Conservation (phyloP, 495 filamentous ascomycete species). For the Chaetomium cochliodes region DNA sequence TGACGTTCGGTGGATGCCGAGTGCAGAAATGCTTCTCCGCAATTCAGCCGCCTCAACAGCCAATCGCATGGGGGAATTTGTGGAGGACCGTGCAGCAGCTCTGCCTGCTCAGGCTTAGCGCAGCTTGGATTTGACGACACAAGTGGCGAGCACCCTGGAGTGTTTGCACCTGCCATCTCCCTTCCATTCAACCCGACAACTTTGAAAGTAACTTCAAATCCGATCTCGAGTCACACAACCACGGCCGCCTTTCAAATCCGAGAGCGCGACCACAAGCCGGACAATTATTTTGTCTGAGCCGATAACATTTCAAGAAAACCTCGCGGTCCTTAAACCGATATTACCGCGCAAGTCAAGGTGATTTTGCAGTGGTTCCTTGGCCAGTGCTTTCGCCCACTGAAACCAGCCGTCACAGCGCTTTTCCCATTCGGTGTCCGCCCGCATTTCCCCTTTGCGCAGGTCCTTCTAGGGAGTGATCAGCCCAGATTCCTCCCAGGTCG, state of each 20-base stretch:
- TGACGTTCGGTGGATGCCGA: background rate
- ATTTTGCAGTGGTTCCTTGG: no score
- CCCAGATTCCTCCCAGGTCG: slow-evolving; percentile 38
- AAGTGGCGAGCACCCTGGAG: slow-evolving; percentile 14
- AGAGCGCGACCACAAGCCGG: background rate
- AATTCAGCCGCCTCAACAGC: background rate
- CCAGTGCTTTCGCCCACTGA: background rate
- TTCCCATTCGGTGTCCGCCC: slow-evolving; percentile 27
- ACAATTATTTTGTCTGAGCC: background rate
- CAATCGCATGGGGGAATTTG: background rate
- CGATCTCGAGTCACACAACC: slow-evolving; percentile 4
- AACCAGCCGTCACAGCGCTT: slow-evolving; percentile 19
- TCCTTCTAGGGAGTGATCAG: slow-evolving; percentile 29
- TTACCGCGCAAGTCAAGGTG: background rate
- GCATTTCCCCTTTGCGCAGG: slow-evolving; percentile 22
- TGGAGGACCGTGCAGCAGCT: no score
- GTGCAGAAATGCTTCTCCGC: background rate
- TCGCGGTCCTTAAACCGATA: background rate
- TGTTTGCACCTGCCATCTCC: background rate
- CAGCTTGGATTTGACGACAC: background rate
- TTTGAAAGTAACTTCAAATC: background rate
- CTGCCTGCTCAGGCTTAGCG: slow-evolving; percentile 2
- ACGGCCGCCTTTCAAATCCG: no score
- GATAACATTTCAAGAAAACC: background rate
- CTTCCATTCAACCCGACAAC: background rate